A percentile compares a stretch with the other conserved stretches of the same genome.
Conservation (phyloP, 1,284 basidiomycete species). For the Stygiomarasmius scandens region DNA sequence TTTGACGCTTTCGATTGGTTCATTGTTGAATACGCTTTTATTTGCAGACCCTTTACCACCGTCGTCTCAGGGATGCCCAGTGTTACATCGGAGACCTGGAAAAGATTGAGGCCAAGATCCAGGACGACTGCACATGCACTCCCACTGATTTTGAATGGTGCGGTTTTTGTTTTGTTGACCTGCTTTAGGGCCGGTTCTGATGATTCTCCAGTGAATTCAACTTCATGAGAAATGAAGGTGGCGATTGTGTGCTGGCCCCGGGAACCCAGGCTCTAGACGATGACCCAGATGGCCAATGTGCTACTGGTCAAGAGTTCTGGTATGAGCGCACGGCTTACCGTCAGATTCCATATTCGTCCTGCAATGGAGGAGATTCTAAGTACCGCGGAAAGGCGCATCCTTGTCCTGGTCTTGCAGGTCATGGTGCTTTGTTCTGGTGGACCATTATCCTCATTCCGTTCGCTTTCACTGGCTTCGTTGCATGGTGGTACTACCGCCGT, state of each 20-base stretch:
- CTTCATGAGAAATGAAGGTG: slow-evolving; percentile 66
- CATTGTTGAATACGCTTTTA: background rate
- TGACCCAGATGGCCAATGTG: slow-evolving; percentile 58
- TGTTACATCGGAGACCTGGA: slow-evolving; percentile 80
- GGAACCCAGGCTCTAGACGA: slow-evolving; percentile 65
- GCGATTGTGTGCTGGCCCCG: slow-evolving; percentile 74
- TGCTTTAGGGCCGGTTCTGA: background rate
- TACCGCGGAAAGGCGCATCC: slow-evolving; percentile 74
- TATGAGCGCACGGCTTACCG: slow-evolving; percentile 90
- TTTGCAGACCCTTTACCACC: slow-evolving; percentile 80
- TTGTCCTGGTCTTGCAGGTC: slow-evolving; percentile 78
- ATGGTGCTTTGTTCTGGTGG: slow-evolving; percentile 82
- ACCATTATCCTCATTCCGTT: slow-evolving; percentile 77
- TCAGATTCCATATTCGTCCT: slow-evolving; percentile 85
- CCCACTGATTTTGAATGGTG: slow-evolving; percentile 90
- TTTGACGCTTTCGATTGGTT: background rate
- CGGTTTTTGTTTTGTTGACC: slow-evolving; percentile 24
- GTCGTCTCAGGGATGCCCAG: slow-evolving; percentile 77
- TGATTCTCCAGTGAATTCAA: slow-evolving; percentile 80
- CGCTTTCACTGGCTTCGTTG: slow-evolving; percentile 71
- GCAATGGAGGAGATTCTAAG: slow-evolving; percentile 72
- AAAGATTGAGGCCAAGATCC: slow-evolving; percentile 54
- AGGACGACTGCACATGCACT: slow-evolving; percentile 75
- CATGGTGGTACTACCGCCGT: slow-evolving; percentile 78
- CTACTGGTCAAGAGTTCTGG: slow-evolving; percentile 74